These are phyloP conservation scores for Fusarium dimerum DNA, from an alignment of 2,329 filamentous ascomycete species.

Conservation along the genomic window DNA sequence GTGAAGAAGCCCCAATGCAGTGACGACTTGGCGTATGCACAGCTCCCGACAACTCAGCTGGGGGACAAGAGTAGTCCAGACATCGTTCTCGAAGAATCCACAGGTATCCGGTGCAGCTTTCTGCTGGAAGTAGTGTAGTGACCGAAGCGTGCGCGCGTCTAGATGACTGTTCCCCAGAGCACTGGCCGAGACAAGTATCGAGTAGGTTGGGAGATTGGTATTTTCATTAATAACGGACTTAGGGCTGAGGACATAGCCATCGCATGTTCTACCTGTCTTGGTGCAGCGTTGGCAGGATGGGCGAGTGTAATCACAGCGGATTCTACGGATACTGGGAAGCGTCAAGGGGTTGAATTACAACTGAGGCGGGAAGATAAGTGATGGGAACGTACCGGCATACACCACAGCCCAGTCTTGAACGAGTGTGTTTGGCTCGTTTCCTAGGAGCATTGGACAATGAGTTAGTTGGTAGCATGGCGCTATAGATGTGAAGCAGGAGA, in stretches of 20 bases:
- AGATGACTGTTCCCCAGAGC: not conserved
- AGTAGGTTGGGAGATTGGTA: not conserved
- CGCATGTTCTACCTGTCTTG: conserved; percentile 12
- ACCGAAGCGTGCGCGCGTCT: conserved; percentile 3
- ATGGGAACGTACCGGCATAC: conserved; percentile 17
- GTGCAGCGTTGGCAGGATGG: conserved; percentile 14
- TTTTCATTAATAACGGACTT: not conserved
- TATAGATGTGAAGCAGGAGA: not conserved
- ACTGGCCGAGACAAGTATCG: not conserved
- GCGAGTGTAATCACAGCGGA: conserved; percentile 15
- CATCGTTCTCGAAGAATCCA: conserved; percentile 18
- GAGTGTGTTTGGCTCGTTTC: conserved; percentile 19
- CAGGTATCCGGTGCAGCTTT: conserved; percentile 15
- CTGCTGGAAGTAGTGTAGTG: conserved; percentile 14
- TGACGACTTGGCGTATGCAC: conserved; percentile 18
- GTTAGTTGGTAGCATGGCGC: not conserved
- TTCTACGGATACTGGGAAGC: conserved; percentile 11
- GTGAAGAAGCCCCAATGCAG: conserved; percentile 16
- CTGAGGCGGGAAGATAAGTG: not conserved
- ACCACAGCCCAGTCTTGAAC: conserved; percentile 19
- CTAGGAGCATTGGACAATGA: conserved; percentile 5
- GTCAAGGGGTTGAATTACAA: not conserved
- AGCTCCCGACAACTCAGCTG: conserved; percentile 17
- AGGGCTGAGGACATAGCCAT: conserved; percentile 4
- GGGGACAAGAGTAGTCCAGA: conserved; percentile 17